Evolutionary conservation across 164 flowering plant genomes (phyloP), one percentile per base, ranked within the genome.

Genomic region (Kingdonia uniflora): DNA sequence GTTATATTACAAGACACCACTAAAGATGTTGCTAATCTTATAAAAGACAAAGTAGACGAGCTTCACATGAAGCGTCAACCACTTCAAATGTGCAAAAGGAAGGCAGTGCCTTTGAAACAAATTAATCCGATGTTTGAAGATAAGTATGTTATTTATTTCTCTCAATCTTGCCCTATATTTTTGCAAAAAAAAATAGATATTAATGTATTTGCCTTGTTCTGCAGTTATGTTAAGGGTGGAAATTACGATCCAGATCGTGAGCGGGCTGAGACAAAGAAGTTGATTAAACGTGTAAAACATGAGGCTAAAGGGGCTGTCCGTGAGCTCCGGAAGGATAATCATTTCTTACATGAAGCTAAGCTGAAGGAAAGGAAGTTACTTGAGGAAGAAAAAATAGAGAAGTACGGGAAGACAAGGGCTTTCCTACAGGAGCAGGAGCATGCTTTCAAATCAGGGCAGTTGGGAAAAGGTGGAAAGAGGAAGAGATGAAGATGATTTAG

Each of bases 201-300:
- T n/a, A 42, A 60, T 56, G 22, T n/a, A 26, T 29, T 10, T 45
- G 19, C 33, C n/a, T 37, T 39, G 10, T 44, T 62, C 13, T 67
- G 72, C 95, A 94, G 99, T 68, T 94, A 68, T 73, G 90, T 89
- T n/a, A 94, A 85, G 75, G 97, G 96, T 24, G 82, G 95, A 72
- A 96, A 89, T 66, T 89, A 94, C 71, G 99, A 94, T 73, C 97
- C 96, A 56, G 95, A 94, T 54, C 83, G 92, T 39, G 90, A 74
- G 39, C 71, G 94, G 43, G 80, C 85, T 14, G 95, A 82, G 71
- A 58, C 22, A 55, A 87, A 69, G 62, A 89, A 87, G 70, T 55
- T 89, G 70, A 74, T 71, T 78, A 87, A 77, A 61, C 79, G 40
- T 2, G 1, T 85, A 1, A 80, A 71, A 56, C 61, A 48, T 25